Conservation (phyloP, 2,329 filamentous ascomycete genomes). For the Anthostomella pinea region DNA sequence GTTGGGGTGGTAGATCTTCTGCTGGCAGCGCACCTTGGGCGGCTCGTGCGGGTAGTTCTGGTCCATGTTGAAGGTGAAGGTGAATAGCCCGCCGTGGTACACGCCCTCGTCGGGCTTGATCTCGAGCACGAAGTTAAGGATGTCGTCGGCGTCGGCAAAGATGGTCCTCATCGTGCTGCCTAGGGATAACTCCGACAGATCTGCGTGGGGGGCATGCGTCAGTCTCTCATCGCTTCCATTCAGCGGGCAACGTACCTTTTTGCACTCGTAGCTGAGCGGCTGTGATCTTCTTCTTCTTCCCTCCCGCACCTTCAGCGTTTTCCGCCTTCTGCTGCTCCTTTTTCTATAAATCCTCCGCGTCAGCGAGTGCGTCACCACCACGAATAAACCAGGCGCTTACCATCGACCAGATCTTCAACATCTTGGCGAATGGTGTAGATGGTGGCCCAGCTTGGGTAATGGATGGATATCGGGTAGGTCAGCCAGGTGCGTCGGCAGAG, state of each 20-base stretch:
- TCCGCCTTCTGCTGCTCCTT: slow-evolving; percentile 96
- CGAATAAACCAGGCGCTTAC: slow-evolving; percentile 49
- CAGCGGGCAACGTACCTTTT: slow-evolving; percentile 67
- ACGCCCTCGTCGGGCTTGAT: slow-evolving; percentile 83
- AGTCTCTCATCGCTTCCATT: not conserved
- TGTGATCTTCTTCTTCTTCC: slow-evolving; percentile 98
- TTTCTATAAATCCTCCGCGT: slow-evolving; percentile 58
- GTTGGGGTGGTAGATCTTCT: slow-evolving; percentile 99
- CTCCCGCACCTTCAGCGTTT: slow-evolving; percentile 69
- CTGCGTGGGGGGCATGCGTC: slow-evolving; percentile 40
- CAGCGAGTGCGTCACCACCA: slow-evolving; percentile 2
- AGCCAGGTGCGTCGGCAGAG: too few relatives aligned
- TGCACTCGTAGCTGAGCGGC: slow-evolving; percentile 93
- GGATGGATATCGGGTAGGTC: too few relatives aligned
- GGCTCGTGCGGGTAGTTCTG: slow-evolving; percentile 96
- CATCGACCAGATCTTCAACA: slow-evolving; percentile 99
- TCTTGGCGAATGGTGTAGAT: slow-evolving; percentile 58
- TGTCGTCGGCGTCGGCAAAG: slow-evolving; percentile 80
- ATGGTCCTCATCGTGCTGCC: slow-evolving; percentile 77
- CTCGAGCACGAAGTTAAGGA: slow-evolving; percentile 77
- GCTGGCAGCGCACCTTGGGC: slow-evolving; percentile 92
- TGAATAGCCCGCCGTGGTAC: slow-evolving; percentile 86
- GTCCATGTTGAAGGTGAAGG: slow-evolving; percentile 88
- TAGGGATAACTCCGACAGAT: slow-evolving; percentile 77
- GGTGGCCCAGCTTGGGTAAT: too few relatives aligned